A percentile compares a stretch with the other conserved stretches of the same genome.
Evolutionary conservation across 345 rosid genomes (phyloP).

Genomic region (Pugionium dolabratum): DNA sequence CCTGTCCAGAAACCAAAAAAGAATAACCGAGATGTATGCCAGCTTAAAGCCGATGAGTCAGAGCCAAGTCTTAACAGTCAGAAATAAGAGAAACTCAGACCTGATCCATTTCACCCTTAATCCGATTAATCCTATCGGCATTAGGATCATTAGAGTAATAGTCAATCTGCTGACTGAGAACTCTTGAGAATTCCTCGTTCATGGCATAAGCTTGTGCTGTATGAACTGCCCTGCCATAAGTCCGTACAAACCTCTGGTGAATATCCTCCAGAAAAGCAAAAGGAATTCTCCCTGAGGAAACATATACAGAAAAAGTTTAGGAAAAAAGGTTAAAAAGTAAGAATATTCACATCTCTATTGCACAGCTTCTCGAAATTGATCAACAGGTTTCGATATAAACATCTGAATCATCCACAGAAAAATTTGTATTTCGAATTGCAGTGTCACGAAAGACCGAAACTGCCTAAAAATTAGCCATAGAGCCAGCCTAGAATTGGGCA

Average conservation of each 20-base stretch:
- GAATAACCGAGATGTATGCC: not conserved
- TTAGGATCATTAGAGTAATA: constrained; percentile 90
- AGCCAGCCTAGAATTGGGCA: constrained; percentile 7
- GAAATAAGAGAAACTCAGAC: constrained; percentile 34
- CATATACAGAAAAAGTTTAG: too few relatives aligned
- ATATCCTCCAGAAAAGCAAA: constrained; percentile 75
- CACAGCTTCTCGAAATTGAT: not conserved
- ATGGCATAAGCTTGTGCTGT: constrained; percentile 92
- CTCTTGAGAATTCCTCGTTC: constrained; percentile 98
- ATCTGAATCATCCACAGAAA: too few relatives aligned
- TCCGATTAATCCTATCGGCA: constrained; percentile 82
- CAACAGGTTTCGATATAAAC: too few relatives aligned
- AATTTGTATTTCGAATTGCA: not conserved
- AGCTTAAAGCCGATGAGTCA: not conserved
- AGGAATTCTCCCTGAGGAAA: constrained; percentile 75
- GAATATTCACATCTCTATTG: not conserved
- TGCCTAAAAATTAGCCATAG: not conserved
- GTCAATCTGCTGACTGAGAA: constrained; percentile 96
- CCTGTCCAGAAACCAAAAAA: constrained; percentile 42
- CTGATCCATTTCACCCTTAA: constrained; percentile 89
- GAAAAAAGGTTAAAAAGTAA: not conserved
- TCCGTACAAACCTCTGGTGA: constrained; percentile 62
- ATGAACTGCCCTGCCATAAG: constrained; percentile 76
- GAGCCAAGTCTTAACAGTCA: constrained; percentile 44
- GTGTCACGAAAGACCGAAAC: constrained; percentile 14